A percentile compares a stretch with the other conserved stretches of the same genome.
phyloP scores from a whole-genome alignment of 202 grass and related monocot genomes.

The Hordeum pubiflorum region DNA sequence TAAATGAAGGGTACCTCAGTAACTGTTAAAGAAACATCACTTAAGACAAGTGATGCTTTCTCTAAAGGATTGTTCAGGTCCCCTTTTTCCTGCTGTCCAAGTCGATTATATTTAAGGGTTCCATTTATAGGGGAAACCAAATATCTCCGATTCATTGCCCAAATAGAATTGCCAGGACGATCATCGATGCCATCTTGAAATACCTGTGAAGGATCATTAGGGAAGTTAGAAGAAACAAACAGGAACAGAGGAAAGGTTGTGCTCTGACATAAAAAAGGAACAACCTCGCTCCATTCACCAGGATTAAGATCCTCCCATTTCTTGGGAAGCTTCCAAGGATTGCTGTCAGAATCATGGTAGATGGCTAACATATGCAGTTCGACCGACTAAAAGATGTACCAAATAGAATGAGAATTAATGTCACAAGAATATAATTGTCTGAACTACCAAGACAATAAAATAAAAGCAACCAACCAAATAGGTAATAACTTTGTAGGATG shows the following conservation, averaged over 20 bases:
- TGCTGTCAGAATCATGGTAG: conserved; percentile 86
- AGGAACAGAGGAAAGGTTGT: conserved; percentile 19
- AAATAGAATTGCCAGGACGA: conserved; percentile 37
- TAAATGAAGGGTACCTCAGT: conserved; percentile 59
- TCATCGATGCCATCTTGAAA: conserved; percentile 90
- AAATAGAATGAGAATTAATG: conserved; percentile 29
- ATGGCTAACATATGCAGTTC: conserved; percentile 79
- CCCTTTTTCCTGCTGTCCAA: conserved; percentile 79
- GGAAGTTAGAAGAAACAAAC: conserved; percentile 17
- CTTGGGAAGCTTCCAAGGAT: conserved; percentile 70
- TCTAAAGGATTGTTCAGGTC: conserved; percentile 65
- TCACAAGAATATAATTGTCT: conserved; percentile 1
- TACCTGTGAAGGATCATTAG: conserved; percentile 44
- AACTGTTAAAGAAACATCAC: conserved; percentile 88
- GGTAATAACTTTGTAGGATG: conserved; percentile 8
- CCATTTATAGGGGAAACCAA: conserved; percentile 97
- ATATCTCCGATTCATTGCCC: conserved; percentile 71
- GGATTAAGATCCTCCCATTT: conserved; percentile 95
- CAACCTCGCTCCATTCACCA: conserved; percentile 80
- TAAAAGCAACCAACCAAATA: conserved; percentile 11
- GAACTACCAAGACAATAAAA: conserved; percentile 8
- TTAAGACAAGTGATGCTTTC: conserved; percentile 84
- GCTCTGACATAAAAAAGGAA: conserved; percentile 11
- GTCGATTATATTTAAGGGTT: conserved; percentile 90
- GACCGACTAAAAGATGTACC: conserved; percentile 55